Percentiles rank a stretch among this genome's conserved stretches.
Evolutionary conservation across 176 grass and related monocot genomes (phyloP).

Genomic region (Saccharum officinarum): DNA sequence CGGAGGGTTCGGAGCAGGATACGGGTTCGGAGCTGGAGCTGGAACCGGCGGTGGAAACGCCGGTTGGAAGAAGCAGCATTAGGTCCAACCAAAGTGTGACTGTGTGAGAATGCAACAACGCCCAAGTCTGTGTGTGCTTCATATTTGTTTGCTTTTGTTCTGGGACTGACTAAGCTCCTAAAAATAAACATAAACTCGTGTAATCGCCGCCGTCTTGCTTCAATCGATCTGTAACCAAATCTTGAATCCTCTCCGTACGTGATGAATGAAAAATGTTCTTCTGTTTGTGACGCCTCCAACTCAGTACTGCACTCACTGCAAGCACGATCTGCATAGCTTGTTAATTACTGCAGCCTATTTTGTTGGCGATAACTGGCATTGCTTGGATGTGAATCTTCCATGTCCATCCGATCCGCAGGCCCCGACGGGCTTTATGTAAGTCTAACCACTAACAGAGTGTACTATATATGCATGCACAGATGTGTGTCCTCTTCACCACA

Average conservation of each 20-base stretch:
- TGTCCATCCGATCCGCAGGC: no score
- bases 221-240: neutral
- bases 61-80: slow-evolving; percentile 40
- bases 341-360: no score
- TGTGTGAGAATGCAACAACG: neutral
- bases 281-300: neutral
- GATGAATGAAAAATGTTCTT: neutral
- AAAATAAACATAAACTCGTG: neutral
- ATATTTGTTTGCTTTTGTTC: neutral
- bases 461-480: no score
- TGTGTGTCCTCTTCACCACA: no score
- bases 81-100: neutral
- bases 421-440: no score
- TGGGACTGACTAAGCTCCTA: neutral
- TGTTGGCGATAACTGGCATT: no score
- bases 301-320: no score
- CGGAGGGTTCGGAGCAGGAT: slow-evolving; percentile 7
- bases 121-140: neutral
- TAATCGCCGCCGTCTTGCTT: neutral
- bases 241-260: neutral
- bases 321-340: no score
- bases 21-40: neutral
- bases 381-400: no score
- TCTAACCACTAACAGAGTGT: no score
- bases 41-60: neutral